Evolutionary conservation across 805 yeast species (phyloP), one percentile per base, ranked within the genome.

Genomic region (Candida nemodendra): DNA sequence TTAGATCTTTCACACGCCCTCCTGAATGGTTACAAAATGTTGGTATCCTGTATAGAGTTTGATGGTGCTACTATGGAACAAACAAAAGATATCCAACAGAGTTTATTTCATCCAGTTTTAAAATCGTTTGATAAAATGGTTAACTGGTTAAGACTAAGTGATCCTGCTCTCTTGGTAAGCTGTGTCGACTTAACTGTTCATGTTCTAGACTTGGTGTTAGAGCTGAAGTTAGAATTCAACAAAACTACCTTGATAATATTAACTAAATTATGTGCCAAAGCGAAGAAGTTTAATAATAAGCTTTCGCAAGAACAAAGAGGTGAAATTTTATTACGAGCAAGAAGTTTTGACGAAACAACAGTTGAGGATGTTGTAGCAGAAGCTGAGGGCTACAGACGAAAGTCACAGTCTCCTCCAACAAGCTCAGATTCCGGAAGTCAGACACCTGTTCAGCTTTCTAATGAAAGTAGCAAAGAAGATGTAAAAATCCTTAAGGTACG

Each of bases 81-180:
- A 38, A 40, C 18, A 33, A 51, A 8, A 44, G 48, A 36, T 4
- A 28, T 52, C 13, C 58, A 61, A 27, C 44, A 45, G 12, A 38
- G 45, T 14, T 54, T 84, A n/a, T 72, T 83, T 39, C 57, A 64
- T 8, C 71, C 71, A 18, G 71, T 84, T 23, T 68, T 84, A 55
- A 63, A 67, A n/a, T 77, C 93, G 0, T 76, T 90, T 42, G 71
- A 71, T 11, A 69, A 79, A 36, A 79, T 86, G 69, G 70, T 86
- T 23, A 81, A 79, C 27, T 85, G 97, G 95, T 68, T 91, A 19
- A 71, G 93, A 42, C 66, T 91, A 32, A 87, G 91, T 42, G 97
- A 90, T 59, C 68, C 76, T 5, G 84, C 88, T 2, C 66, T 91
- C 31, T 64, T 86, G 30, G 72, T 72, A 18, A 74, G 87, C 1